phyloP scores from a whole-genome alignment of 805 yeast species.

The Myxozyma melibiosi region DNA sequence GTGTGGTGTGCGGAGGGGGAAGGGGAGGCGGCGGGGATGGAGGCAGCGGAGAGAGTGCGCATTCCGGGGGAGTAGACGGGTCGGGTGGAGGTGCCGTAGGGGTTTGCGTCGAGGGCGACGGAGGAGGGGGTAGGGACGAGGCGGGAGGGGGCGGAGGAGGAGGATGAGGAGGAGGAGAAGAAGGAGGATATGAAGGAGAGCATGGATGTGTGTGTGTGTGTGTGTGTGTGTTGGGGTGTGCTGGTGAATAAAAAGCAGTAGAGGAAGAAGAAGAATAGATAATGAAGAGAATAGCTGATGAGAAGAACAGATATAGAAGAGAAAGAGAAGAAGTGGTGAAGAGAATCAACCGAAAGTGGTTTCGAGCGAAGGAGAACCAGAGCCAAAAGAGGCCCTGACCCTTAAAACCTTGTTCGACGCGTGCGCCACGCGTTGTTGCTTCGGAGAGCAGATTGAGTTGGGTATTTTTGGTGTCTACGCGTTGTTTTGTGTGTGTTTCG shows the following conservation, averaged over 20 bases:
- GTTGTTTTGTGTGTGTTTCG: too few species aligned
- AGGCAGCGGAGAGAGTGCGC: constrained; percentile 29
- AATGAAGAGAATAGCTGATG: too few species aligned
- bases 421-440: not conserved
- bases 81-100: constrained; percentile 13
- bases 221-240: too few species aligned
- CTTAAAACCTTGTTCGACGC: constrained; percentile 1
- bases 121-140: constrained; percentile 16
- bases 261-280: too few species aligned
- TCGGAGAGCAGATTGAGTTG: too few species aligned
- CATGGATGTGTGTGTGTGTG: not conserved
- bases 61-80: constrained; percentile 30
- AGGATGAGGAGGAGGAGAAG: constrained; percentile 6
- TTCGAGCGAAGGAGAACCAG: not conserved
- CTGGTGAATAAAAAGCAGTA: too few species aligned
- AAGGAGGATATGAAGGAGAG: constrained; percentile 8
- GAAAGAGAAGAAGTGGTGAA: not conserved
- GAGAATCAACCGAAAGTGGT: not conserved
- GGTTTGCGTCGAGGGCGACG: constrained; percentile 7
- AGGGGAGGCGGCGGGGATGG: constrained; percentile 16
- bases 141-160: not conserved
- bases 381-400: not conserved
- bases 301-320: not conserved
- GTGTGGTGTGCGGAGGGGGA: constrained; percentile 12
- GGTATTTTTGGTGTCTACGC: too few species aligned